Conservation (phyloP, 2,329 filamentous ascomycete genomes). For the Didymella pomorum region DNA sequence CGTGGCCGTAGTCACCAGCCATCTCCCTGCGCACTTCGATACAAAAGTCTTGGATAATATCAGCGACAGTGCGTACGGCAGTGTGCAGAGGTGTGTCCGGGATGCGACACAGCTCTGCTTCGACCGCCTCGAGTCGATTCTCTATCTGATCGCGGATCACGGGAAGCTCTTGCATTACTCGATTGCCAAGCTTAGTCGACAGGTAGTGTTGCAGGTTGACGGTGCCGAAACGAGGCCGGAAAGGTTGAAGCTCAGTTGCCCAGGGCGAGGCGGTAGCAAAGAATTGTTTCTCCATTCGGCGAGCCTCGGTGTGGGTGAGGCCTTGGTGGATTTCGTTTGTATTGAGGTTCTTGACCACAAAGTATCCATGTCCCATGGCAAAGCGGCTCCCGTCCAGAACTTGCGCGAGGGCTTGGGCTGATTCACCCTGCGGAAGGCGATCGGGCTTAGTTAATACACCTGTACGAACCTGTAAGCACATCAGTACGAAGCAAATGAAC, state of each 20-base stretch:
- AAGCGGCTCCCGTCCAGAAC: conserved; percentile 71
- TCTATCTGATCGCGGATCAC: conserved; percentile 56
- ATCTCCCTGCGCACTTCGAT: conserved; percentile 63
- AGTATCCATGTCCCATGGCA: conserved; percentile 76
- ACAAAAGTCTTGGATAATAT: conserved; percentile 66
- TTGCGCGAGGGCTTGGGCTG: conserved; percentile 63
- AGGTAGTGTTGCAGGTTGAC: conserved; percentile 58
- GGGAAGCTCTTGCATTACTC: conserved; percentile 54
- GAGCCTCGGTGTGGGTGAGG: conserved; percentile 58
- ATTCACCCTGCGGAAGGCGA: conserved; percentile 63
- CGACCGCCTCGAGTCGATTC: conserved; percentile 60
- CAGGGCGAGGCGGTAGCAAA: conserved; percentile 59
- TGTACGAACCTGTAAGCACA: conserved; percentile 44
- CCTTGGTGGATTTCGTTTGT: conserved; percentile 59
- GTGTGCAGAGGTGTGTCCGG: conserved; percentile 72
- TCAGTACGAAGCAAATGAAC: no score
- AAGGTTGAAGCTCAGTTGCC: conserved; percentile 51
- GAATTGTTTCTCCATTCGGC: conserved; percentile 59
- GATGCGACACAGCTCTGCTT: conserved; percentile 63
- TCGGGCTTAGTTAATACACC: conserved; percentile 90
- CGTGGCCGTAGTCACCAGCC: conserved; percentile 56
- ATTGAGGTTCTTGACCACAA: conserved; percentile 72
- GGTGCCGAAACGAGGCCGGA: conserved; percentile 61
- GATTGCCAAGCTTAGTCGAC: conserved; percentile 57
- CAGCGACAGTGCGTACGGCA: conserved; percentile 70